Evolutionary conservation across 345 rosid species (phyloP).

Genomic region (Gossypium arboreum): DNA sequence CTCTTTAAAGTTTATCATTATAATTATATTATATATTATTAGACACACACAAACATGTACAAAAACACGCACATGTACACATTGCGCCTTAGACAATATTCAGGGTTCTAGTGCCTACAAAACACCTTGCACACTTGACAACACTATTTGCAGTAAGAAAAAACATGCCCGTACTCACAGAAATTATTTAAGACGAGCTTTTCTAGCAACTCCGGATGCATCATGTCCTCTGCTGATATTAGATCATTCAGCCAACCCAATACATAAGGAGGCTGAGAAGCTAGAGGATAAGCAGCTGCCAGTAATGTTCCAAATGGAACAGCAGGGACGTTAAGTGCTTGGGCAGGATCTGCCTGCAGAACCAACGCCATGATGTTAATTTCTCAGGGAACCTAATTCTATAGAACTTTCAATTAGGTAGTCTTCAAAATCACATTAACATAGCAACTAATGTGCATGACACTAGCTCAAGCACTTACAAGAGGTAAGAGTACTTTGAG

Average conservation of each 20-base stretch:
- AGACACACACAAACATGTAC: background rate
- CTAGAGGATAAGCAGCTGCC: constrained; percentile 88
- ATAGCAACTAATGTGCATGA: constrained; percentile 2
- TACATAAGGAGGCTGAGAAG: constrained; percentile 69
- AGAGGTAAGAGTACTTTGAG: constrained; percentile 89
- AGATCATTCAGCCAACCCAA: constrained; percentile 80
- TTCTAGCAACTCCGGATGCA: constrained; percentile 88
- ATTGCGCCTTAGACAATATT: background rate
- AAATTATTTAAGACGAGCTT: constrained; percentile 91
- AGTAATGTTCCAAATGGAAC: constrained; percentile 85
- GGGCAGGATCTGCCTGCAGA: constrained; percentile 91
- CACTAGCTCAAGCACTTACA: constrained; percentile 41
- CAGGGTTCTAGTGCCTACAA: background rate
- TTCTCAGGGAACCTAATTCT: constrained; percentile 10
- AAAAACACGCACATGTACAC: background rate
- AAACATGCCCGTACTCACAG: constrained; percentile 48
- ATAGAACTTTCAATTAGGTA: constrained; percentile 5
- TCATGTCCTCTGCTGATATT: constrained; percentile 93
- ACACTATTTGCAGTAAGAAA: constrained; percentile 2
- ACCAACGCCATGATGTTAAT: constrained; percentile 17
- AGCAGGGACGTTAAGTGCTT: constrained; percentile 88
- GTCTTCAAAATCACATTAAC: constrained; percentile 13
- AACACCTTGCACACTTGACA: background rate
- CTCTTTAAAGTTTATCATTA: background rate
- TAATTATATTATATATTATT: background rate